These are phyloP conservation scores for Parsonsia alboflavescens DNA, from an alignment of 257 asterid species.

Conservation along the genomic window DNA sequence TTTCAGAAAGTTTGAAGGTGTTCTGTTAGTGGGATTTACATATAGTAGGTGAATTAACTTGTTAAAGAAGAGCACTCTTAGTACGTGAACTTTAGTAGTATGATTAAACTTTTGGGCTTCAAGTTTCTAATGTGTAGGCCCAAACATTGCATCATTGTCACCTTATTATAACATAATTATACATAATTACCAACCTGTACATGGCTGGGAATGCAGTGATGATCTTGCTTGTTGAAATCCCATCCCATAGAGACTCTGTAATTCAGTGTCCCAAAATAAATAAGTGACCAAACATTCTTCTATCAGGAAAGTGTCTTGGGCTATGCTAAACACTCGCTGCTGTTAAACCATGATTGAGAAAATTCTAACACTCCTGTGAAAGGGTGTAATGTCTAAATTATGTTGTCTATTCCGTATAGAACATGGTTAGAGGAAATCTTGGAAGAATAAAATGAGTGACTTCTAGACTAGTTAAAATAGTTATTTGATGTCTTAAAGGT, in stretches of 20 bases:
- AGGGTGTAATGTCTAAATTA: too few relatives aligned
- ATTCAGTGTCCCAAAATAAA: constrained; percentile 57
- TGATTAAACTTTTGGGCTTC: constrained; percentile 19
- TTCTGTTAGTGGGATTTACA: neutral
- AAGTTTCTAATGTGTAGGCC: constrained; percentile 14
- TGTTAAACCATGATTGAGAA: too few relatives aligned
- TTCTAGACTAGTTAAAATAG: too few relatives aligned
- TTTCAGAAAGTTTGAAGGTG: neutral
- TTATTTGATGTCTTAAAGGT: too few relatives aligned
- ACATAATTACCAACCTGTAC: constrained; percentile 42
- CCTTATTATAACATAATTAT: constrained; percentile 9
- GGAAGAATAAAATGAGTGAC: too few relatives aligned
- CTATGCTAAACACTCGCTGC: too few relatives aligned
- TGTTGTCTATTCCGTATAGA: too few relatives aligned
- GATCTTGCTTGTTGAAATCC: constrained; percentile 66
- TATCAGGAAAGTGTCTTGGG: too few relatives aligned
- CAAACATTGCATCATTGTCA: constrained; percentile 10
- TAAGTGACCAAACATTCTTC: too few relatives aligned
- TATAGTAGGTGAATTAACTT: neutral
- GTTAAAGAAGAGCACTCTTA: neutral
- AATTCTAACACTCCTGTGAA: too few relatives aligned
- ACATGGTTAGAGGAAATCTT: too few relatives aligned
- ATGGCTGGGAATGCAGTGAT: constrained; percentile 51
- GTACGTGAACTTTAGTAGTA: neutral
- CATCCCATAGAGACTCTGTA: constrained; percentile 48